Conservation (phyloP, 176 grass and related monocot species). For the Rhipidocladum racemiflorum region DNA sequence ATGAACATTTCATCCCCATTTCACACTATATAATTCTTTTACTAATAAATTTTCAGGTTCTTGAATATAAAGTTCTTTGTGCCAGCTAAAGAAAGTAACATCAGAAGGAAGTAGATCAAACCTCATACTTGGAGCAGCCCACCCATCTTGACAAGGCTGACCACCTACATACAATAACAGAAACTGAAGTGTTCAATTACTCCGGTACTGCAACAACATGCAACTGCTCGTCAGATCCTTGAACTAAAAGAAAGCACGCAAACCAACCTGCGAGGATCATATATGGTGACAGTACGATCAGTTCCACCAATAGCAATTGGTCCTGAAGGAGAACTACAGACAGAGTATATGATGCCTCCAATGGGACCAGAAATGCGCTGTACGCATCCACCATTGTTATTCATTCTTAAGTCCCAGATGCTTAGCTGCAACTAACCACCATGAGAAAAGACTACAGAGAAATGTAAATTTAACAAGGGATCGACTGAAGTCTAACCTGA, state of each 20-base stretch:
- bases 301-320: conserved; percentile 68
- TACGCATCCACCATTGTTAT: conserved; percentile 82
- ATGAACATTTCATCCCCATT: conserved; percentile 1
- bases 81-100: conserved; percentile 25
- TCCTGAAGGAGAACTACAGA: conserved; percentile 64
- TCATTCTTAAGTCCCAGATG: conserved; percentile 88
- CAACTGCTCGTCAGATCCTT: not conserved
- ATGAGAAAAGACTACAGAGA: conserved; percentile 19
- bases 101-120: conserved; percentile 36
- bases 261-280: conserved; percentile 78
- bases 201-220: not conserved
- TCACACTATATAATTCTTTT: not conserved
- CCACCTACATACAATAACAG: conserved; percentile 63
- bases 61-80: not conserved
- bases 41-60: not conserved
- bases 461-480: not conserved
- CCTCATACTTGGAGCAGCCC: conserved; percentile 96
- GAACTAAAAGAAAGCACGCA: not conserved
- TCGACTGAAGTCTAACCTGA: conserved; percentile 58
- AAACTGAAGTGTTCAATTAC: not conserved
- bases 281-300: conserved; percentile 72
- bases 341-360: conserved; percentile 63
- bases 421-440: conserved; percentile 54
- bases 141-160: conserved; percentile 80
- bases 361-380: conserved; percentile 61